A percentile compares a stretch with the other conserved stretches of the same genome.
These are phyloP conservation scores for Pseudisothecium myosuroides DNA, from an alignment of 225 moss, liverwort and hornwort genomes.

Conservation along the genomic window DNA sequence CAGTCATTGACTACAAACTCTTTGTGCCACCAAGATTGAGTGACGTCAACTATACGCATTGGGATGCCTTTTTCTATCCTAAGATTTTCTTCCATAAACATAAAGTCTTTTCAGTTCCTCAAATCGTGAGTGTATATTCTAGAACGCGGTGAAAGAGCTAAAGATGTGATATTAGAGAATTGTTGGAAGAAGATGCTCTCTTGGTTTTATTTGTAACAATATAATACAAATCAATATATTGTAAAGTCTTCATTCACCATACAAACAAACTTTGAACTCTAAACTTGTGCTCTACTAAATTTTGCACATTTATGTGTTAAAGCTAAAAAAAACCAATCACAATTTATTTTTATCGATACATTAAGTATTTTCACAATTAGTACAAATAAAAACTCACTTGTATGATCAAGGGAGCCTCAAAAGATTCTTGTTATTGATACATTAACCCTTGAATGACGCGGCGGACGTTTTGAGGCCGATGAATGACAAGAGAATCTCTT, in stretches of 20 bases:
- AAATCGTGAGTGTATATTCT: fast-evolving
- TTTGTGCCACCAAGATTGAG: background rate
- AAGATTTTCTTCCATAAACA: background rate
- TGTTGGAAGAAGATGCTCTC: background rate
- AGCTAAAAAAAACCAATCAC: background rate
- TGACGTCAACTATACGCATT: fast-evolving
- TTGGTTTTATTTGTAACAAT: background rate
- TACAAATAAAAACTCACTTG: background rate
- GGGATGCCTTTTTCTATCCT: background rate
- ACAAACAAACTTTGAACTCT: background rate
- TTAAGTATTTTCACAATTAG: background rate
- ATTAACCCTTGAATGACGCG: no score
- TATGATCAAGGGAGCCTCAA: background rate
- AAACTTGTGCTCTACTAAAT: background rate
- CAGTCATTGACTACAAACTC: background rate
- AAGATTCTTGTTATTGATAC: no score
- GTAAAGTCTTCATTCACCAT: no score
- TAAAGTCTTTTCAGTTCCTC: background rate
- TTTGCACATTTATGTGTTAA: background rate
- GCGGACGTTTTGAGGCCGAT: no score
- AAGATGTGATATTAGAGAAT: background rate
- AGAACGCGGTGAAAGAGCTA: fast-evolving
- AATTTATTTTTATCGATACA: no score
- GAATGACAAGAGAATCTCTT: no score
- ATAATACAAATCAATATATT: background rate